A percentile compares a stretch with the other conserved stretches of the same genome.
These are phyloP conservation scores for Conoideocrella luteorostrata DNA, from an alignment of 2,329 filamentous ascomycete species.

Conservation along the genomic window DNA sequence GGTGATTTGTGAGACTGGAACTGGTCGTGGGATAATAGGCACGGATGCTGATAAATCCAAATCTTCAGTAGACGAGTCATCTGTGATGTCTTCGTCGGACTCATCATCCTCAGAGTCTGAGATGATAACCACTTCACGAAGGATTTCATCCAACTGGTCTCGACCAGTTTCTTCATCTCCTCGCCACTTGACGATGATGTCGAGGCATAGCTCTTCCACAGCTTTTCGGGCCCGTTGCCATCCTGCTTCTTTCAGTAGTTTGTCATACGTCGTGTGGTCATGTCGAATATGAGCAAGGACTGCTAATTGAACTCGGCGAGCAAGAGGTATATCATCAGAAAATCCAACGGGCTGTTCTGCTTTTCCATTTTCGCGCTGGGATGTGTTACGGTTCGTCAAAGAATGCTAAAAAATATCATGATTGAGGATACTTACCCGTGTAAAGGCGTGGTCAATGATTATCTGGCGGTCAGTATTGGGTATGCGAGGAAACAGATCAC, in stretches of 20 bases:
- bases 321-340: conserved; percentile 48
- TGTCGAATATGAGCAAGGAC: conserved; percentile 62
- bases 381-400: conserved; percentile 10
- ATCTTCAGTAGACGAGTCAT: conserved; percentile 26
- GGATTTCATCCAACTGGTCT: conserved; percentile 60
- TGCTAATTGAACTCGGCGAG: conserved; percentile 57
- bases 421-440: conserved; percentile 41
- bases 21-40: conserved; percentile 14
- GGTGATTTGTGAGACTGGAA: background rate
- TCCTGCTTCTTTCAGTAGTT: conserved; percentile 49
- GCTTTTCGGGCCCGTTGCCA: conserved; percentile 56
- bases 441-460: conserved; percentile 58
- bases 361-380: conserved; percentile 43
- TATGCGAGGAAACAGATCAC: conserved; percentile 59
- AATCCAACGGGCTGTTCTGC: conserved; percentile 53
- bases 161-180: conserved; percentile 63
- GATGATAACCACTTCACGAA: conserved; percentile 60
- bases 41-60: conserved; percentile 13
- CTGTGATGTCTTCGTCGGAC: conserved; percentile 28
- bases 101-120: conserved; percentile 51
- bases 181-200: conserved; percentile 65
- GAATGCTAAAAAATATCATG: background rate
- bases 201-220: conserved; percentile 55
- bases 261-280: conserved; percentile 59
- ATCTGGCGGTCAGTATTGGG: conserved; percentile 57